These are phyloP conservation scores for Thermothelomyces thermophilus DNA, from an alignment of 2,329 filamentous ascomycete genomes.

Conservation along the genomic window DNA sequence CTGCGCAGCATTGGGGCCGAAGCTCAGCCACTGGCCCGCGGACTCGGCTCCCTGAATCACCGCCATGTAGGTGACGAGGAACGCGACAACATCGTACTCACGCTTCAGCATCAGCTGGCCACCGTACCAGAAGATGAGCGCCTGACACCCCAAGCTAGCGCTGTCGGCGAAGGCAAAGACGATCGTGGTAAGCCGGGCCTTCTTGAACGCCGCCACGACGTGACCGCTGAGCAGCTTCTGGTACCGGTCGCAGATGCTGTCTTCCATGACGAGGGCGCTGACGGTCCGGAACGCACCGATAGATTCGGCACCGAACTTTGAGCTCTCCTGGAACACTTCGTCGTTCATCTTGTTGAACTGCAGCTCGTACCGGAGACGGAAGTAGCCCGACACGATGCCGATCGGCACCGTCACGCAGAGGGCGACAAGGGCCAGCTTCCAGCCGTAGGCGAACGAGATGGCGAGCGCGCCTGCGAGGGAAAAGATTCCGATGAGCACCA, in stretches of 20 bases:
- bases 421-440: slow-evolving; percentile 67
- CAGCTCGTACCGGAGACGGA: slow-evolving; percentile 52
- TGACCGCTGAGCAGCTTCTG: slow-evolving; percentile 51
- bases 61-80: slow-evolving; percentile 57
- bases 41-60: slow-evolving; percentile 61
- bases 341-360: slow-evolving; percentile 63
- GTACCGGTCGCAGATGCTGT: slow-evolving; percentile 57
- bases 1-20: slow-evolving; percentile 58
- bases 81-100: slow-evolving; percentile 42
- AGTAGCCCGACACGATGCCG: slow-evolving; percentile 42
- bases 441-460: slow-evolving; percentile 66
- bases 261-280: slow-evolving; percentile 61
- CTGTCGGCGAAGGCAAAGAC: slow-evolving; percentile 66
- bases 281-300: slow-evolving; percentile 71
- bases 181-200: slow-evolving; percentile 55
- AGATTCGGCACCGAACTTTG: slow-evolving; percentile 67
- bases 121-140: slow-evolving; percentile 62
- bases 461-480: slow-evolving; percentile 57
- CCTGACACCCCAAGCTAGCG: slow-evolving; percentile 55
- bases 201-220: slow-evolving; percentile 51
- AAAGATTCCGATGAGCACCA: slow-evolving; percentile 57
- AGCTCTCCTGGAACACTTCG: slow-evolving; percentile 62
- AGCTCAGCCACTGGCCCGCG: slow-evolving; percentile 61
- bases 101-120: slow-evolving; percentile 45
- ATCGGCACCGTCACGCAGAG: slow-evolving; percentile 54